Evolutionary conservation across 306 rosid species (phyloP).

Genomic region (Gynostemma pentaphyllum): DNA sequence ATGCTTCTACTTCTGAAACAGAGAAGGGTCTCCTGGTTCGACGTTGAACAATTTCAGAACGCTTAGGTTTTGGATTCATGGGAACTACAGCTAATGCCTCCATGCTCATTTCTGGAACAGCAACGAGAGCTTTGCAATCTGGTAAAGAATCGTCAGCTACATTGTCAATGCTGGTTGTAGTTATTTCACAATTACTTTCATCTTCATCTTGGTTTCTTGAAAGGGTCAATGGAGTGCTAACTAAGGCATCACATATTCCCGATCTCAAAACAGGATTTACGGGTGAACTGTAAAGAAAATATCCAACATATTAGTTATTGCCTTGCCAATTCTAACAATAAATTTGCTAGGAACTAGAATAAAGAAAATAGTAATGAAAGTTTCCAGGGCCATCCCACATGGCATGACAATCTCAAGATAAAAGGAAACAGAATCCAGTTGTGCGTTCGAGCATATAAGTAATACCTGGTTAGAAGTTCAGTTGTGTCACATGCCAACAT

Average conservation of each 20-base stretch:
- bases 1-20: slow-evolving; percentile 85
- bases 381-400: not conserved
- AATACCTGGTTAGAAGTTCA: slow-evolving; percentile 40
- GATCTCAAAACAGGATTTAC: slow-evolving; percentile 36
- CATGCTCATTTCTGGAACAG: slow-evolving; percentile 36
- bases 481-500: slow-evolving; percentile 27
- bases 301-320: not conserved
- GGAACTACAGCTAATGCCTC: slow-evolving; percentile 61
- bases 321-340: not conserved
- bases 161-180: slow-evolving; percentile 37
- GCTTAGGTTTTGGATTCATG: slow-evolving; percentile 44
- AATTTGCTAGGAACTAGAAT: not conserved
- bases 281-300: slow-evolving; percentile 39
- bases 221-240: slow-evolving; percentile 32
- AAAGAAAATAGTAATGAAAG: not conserved
- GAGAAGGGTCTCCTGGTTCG: slow-evolving; percentile 90
- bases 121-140: slow-evolving; percentile 50
- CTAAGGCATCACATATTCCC: slow-evolving; percentile 25
- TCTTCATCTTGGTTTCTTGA: slow-evolving; percentile 27
- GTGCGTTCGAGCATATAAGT: not conserved
- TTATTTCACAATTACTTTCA: slow-evolving; percentile 33
- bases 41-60: slow-evolving; percentile 74
- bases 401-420: not conserved
- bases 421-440: not conserved
- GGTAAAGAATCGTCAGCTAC: slow-evolving; percentile 28